These are phyloP conservation scores for Xylaria arbuscula DNA, from an alignment of 2,329 filamentous ascomycete genomes.

Conservation along the genomic window DNA sequence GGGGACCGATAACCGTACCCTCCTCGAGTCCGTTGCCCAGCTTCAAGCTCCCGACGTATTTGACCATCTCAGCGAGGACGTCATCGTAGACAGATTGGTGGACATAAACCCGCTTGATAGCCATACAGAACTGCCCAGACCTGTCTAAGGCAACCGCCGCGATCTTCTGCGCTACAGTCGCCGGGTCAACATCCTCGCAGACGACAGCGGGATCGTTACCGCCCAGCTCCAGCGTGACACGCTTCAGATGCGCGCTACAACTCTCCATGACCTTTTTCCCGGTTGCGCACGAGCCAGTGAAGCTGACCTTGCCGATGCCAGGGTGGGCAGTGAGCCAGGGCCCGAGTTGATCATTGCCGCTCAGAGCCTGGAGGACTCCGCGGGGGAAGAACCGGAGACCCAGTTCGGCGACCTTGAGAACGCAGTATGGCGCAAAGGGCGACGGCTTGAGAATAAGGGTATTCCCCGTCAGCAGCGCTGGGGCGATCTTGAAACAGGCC, in stretches of 20 bases:
- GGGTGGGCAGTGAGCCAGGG: conserved; percentile 69
- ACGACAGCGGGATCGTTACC: conserved; percentile 72
- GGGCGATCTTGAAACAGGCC: conserved; percentile 64
- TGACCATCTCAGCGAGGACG: conserved; percentile 58
- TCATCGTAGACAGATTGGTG: conserved; percentile 61
- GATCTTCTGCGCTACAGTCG: conserved; percentile 37
- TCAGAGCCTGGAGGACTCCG: conserved; percentile 70
- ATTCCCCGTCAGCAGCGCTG: conserved; percentile 68
- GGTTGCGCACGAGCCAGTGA: conserved; percentile 70
- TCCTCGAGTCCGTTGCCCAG: conserved; percentile 27
- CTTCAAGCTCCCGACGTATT: conserved; percentile 38
- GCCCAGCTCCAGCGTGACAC: conserved; percentile 70
- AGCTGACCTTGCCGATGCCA: conserved; percentile 70
- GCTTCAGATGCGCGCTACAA: conserved; percentile 68
- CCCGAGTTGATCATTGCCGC: conserved; percentile 70
- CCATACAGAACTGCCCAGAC: conserved; percentile 64
- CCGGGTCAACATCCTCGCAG: conserved; percentile 64
- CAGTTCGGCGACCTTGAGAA: conserved; percentile 70
- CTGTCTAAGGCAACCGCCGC: conserved; percentile 58
- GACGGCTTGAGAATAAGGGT: conserved; percentile 67
- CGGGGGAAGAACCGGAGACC: conserved; percentile 68
- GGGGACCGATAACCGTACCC: conserved; percentile 36
- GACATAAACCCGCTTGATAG: conserved; percentile 66
- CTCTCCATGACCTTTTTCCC: conserved; percentile 71
- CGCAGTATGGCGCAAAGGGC: conserved; percentile 59